Evolutionary conservation across 768 basidiomycete species (phyloP), one percentile per base, ranked within the genome.

Genomic region (Sarcodon sp.): DNA sequence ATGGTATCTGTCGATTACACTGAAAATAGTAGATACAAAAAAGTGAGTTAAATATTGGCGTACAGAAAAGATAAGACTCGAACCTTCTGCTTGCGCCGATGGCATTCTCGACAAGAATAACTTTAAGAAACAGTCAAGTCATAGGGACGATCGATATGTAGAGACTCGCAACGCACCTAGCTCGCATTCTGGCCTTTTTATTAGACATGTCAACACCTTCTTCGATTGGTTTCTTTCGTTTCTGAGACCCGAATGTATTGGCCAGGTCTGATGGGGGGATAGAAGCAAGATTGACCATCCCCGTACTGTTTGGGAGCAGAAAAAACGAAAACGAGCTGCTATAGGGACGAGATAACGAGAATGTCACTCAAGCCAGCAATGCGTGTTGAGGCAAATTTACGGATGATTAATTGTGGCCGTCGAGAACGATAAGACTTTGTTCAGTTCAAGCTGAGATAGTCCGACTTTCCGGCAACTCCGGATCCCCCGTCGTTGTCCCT

Each of bases 21-120:
- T 90, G 61, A 43, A 12, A 11, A 18, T 6, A n/a, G 9, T 4
- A 27, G 4, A 27, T 4, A 27, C 21, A 27, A 2, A 27, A 35
- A 43, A 46, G 32, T 43, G 46, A 7, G 43, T 45, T 46, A 31
- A 6, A 44, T 47, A 48, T 54, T 50, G 57, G 54, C 44, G 43
- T 51, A 45, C 43, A 53, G 35, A 31, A n/a, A 35, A 7, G 36
- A 15, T 33, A 44, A 47, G 33, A 34, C 16, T 43, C 50, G 7
- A 48, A 84, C 87, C 75, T 89, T 89, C 65, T 91, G 87, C 61
- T 91, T 91, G 52, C 87, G 71, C 16, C 87, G 77, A 66, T 90
- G 88, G 53, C 88, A 90, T 66, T 91, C 87, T 13, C 84, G 84
- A 49, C 87, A 88, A 7, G 86, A 87, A 55, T 87, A 88, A 63